Conservation (phyloP, 176 grass and related monocot species). For the Cenchrus americanus region DNA sequence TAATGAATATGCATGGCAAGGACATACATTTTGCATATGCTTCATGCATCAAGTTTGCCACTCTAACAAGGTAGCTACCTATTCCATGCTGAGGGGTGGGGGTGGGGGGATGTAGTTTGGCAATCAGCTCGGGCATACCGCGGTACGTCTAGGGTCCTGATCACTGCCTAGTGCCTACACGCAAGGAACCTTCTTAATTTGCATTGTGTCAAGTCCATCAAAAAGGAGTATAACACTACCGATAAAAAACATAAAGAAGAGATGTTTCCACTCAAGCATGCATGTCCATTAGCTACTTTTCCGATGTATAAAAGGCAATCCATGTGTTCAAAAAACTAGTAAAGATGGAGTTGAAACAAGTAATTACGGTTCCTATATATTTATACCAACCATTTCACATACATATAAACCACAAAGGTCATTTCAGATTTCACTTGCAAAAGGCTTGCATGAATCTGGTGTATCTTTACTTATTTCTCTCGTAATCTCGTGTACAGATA, state of each 20-base stretch:
- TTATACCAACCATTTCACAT: neutral
- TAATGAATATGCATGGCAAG: neutral
- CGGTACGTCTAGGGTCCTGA: neutral
- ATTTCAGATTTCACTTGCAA: neutral
- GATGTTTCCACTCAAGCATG: neutral
- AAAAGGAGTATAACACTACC: neutral
- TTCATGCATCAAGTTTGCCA: neutral
- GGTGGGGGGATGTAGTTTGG: neutral
- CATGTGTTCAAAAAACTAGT: neutral
- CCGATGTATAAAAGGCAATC: neutral
- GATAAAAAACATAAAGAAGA: neutral
- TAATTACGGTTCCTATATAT: neutral
- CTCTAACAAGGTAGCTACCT: too few relatives aligned
- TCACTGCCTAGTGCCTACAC: neutral
- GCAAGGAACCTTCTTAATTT: constrained; percentile 1
- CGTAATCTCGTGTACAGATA: neutral
- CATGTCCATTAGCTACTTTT: neutral
- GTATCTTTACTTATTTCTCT: neutral
- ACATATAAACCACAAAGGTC: neutral
- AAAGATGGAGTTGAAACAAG: neutral
- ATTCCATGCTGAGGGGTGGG: neutral
- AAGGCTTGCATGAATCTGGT: neutral
- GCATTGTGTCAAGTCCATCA: neutral
- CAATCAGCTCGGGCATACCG: neutral
- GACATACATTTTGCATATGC: neutral